Conservation (phyloP, 805 yeast genomes). For the Candida sphagnicola region DNA sequence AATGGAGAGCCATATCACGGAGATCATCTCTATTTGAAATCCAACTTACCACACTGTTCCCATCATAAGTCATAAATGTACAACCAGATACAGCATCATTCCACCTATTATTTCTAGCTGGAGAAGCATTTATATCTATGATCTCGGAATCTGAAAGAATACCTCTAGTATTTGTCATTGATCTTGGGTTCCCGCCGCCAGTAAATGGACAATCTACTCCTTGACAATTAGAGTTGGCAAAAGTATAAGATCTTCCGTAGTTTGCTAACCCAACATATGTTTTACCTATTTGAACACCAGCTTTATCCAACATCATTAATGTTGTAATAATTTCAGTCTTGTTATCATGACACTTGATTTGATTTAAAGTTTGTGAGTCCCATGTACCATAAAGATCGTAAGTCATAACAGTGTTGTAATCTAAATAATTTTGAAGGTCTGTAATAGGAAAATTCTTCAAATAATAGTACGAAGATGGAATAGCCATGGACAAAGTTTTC, state of each 20-base stretch:
- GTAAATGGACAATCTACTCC: too few relatives aligned
- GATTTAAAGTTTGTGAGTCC: slow-evolving; percentile 6
- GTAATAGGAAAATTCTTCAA: slow-evolving; percentile 13
- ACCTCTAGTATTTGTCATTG: too few relatives aligned
- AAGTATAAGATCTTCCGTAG: slow-evolving; percentile 13
- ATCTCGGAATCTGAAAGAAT: too few relatives aligned
- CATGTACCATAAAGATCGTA: slow-evolving; percentile 15
- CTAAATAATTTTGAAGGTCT: slow-evolving; percentile 13
- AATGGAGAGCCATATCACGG: too few relatives aligned
- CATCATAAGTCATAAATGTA: too few relatives aligned
- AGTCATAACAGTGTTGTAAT: slow-evolving; percentile 15
- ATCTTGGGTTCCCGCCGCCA: too few relatives aligned
- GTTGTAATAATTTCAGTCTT: slow-evolving; percentile 7
- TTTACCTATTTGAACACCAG: slow-evolving; percentile 16
- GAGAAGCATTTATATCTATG: too few relatives aligned
- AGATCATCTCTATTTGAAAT: too few relatives aligned
- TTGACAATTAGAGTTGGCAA: not conserved
- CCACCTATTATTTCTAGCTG: too few relatives aligned
- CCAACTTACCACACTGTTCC: too few relatives aligned
- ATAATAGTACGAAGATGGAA: slow-evolving; percentile 15
- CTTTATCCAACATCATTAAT: slow-evolving; percentile 13
- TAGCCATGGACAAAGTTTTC: slow-evolving; percentile 14
- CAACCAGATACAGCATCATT: too few relatives aligned
- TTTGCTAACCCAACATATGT: slow-evolving; percentile 17
- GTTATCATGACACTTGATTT: slow-evolving; percentile 14